Conservation (phyloP, 768 basidiomycete genomes). For the Podaxis sp. region DNA sequence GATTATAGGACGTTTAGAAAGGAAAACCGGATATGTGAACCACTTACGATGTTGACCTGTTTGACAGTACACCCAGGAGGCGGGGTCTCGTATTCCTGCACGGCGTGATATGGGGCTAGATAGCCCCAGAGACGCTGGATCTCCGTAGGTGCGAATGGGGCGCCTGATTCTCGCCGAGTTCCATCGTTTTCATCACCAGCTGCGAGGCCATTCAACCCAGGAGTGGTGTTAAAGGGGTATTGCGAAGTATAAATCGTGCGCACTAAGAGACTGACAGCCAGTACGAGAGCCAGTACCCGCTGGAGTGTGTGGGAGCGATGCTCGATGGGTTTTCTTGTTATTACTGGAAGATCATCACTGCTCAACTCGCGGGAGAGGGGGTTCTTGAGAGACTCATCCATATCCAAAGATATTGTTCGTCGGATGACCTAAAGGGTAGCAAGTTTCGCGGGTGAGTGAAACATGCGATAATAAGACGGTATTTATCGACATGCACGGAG, state of each 20-base stretch:
- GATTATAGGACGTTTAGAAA: not conserved
- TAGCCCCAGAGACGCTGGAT: slow-evolving; percentile 46
- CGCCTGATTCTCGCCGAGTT: not conserved
- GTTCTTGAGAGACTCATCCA: not conserved
- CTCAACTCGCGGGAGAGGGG: too few species aligned
- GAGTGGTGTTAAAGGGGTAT: not conserved
- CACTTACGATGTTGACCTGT: slow-evolving; percentile 38
- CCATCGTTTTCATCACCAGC: not conserved
- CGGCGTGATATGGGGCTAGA: slow-evolving; percentile 59
- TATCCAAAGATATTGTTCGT: not conserved
- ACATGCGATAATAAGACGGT: too few species aligned
- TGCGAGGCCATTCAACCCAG: not conserved
- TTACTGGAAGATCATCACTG: not conserved
- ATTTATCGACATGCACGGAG: too few species aligned
- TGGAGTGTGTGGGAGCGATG: not conserved
- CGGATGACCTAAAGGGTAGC: not conserved
- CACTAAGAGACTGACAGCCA: not conserved
- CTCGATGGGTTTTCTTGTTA: not conserved
- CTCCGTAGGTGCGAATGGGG: not conserved
- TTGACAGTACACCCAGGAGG: slow-evolving; percentile 50
- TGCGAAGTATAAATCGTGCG: not conserved
- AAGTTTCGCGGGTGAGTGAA: not conserved
- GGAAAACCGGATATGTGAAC: not conserved
- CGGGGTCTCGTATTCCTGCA: slow-evolving; percentile 40
- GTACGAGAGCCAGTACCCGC: not conserved